phyloP scores from a whole-genome alignment of 805 yeast genomes.

The Komagataella pseudopastoris region DNA sequence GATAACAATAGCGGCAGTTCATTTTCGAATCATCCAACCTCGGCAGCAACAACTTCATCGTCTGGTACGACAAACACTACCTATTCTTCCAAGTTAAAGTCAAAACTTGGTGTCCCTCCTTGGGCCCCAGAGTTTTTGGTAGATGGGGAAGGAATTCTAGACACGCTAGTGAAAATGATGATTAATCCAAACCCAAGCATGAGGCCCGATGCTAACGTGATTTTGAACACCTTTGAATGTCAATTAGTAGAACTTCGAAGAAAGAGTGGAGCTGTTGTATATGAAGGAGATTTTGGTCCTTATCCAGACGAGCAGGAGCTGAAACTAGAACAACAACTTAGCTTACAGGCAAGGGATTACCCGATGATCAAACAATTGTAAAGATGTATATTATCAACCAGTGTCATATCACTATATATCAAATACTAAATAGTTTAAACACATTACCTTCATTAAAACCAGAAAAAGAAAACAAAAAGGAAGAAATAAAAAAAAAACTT shows the following conservation, averaged over 20 bases:
- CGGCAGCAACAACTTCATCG: not conserved
- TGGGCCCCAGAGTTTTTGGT: slow-evolving; percentile 85
- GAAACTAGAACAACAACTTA: not conserved
- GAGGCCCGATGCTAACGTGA: slow-evolving; percentile 67
- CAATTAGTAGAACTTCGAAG: slow-evolving; percentile 65
- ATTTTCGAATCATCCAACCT: slow-evolving; percentile 10
- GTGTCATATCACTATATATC: not conserved
- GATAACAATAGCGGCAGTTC: not conserved
- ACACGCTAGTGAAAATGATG: slow-evolving; percentile 78
- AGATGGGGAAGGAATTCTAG: slow-evolving; percentile 60
- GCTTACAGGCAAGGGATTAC: not conserved
- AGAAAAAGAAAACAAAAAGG: not conserved
- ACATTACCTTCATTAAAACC: not conserved
- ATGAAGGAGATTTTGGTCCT: slow-evolving; percentile 94
- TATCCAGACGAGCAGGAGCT: slow-evolving; percentile 27
- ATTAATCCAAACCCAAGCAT: slow-evolving; percentile 67
- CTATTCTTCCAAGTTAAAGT: slow-evolving; percentile 3
- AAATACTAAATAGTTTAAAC: not conserved
- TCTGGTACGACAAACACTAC: not conserved
- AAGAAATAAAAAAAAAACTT: not conserved
- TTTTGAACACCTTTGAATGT: slow-evolving; percentile 64
- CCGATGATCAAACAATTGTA: not conserved
- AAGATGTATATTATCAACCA: not conserved
- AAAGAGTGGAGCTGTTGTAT: slow-evolving; percentile 86
- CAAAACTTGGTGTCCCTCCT: slow-evolving; percentile 32